Conservation (phyloP, 202 grass and related monocot genomes). For the Schoenoplectus triqueter region DNA sequence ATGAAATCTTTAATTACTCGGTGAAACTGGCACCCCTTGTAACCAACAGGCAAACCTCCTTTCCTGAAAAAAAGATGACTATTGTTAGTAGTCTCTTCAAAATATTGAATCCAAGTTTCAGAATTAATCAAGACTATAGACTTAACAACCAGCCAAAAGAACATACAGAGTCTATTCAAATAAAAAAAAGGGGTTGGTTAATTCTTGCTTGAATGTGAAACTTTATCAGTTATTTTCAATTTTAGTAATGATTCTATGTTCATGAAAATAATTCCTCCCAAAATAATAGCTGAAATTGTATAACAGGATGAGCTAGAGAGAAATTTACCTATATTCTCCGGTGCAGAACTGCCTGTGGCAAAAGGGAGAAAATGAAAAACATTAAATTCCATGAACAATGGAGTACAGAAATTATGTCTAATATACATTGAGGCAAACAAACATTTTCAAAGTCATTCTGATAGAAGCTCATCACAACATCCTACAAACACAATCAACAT, state of each 20-base stretch:
- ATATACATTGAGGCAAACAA: too few relatives aligned
- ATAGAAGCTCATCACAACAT: too few relatives aligned
- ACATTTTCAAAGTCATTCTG: too few relatives aligned
- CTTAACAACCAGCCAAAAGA: too few relatives aligned
- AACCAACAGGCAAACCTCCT: slow-evolving; percentile 62
- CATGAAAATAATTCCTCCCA: slow-evolving; percentile 4
- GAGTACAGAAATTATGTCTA: too few relatives aligned
- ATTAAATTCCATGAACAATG: too few relatives aligned
- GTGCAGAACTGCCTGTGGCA: slow-evolving; percentile 79
- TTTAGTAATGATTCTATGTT: neutral
- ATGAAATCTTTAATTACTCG: slow-evolving; percentile 99
- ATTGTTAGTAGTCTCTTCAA: slow-evolving; percentile 16
- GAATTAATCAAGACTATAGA: too few relatives aligned
- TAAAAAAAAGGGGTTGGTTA: too few relatives aligned
- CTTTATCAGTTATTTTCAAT: slow-evolving; percentile 24
- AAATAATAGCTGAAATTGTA: neutral
- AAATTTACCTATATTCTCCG: slow-evolving; percentile 79
- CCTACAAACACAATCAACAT: too few relatives aligned
- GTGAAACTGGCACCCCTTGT: slow-evolving; percentile 91
- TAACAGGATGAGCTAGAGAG: neutral
- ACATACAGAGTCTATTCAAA: too few relatives aligned
- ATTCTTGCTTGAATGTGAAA: neutral
- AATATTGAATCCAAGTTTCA: neutral
- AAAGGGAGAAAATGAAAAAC: too few relatives aligned
- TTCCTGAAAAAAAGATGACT: slow-evolving; percentile 63